Conservation (phyloP, 495 filamentous ascomycete species). For the Xanthoparmelia taractica region DNA sequence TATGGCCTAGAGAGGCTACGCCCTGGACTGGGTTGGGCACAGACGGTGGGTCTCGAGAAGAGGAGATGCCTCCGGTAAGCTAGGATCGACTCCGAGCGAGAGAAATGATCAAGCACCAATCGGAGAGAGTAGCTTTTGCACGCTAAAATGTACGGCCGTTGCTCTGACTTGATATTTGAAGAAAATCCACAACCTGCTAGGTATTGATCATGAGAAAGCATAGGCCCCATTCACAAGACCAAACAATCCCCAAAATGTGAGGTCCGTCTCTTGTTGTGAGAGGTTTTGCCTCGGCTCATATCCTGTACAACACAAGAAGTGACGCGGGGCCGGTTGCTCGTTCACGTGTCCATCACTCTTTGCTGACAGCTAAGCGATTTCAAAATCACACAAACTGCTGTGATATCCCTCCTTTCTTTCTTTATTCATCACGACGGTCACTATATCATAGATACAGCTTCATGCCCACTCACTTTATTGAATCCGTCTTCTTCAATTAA, state of each 20-base stretch:
- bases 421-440: not conserved
- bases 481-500: too few relatives aligned
- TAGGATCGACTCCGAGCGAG: not conserved
- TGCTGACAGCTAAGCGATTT: not conserved
- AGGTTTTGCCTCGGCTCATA: not conserved
- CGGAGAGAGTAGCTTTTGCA: not conserved
- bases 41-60: not conserved
- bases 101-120: not conserved
- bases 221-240: not conserved
- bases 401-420: not conserved
- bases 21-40: conserved; percentile 35
- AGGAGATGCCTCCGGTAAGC: not conserved
- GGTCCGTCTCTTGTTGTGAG: not conserved
- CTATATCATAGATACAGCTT: too few relatives aligned
- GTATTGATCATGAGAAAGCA: not conserved
- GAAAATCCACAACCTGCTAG: not conserved
- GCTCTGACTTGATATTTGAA: not conserved
- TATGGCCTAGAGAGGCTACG: conserved; percentile 68
- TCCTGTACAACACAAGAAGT: not conserved
- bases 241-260: not conserved
- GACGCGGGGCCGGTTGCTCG: not conserved
- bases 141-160: not conserved
- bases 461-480: too few relatives aligned
- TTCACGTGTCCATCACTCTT: not conserved
- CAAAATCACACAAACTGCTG: not conserved